Base-by-base conservation (phyloP, 2,329 filamentous ascomycete genomes). In the Xylaria digitata region DNA sequence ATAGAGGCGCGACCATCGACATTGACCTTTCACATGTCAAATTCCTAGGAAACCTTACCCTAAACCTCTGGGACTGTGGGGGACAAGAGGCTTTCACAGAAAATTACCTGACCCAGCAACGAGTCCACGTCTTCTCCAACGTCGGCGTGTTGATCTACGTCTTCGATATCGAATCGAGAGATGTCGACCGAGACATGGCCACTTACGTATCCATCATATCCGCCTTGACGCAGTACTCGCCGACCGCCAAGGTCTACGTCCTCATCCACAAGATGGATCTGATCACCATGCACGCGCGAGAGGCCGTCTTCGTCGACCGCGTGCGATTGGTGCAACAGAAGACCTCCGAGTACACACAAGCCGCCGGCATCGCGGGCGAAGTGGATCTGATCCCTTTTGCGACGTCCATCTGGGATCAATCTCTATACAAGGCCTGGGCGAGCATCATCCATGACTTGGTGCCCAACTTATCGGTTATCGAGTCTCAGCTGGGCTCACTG, bases 251-350 rank as follows among this genome's bases (percentile, higher is more conserved):
- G 78, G 90, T 99, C 75, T 99, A 98, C 82, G 92, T 96, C 68
- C 88, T 99, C 50, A 92, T 99, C 72, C 96, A 99, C 89, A 99
- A 99, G 82, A 97, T 99, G 92, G 96, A 99, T 78, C 87, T 99
- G 30, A 93, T 98, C 55, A 92, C 94, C 72, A 87, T 90, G 45
- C 87, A 91, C 64, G 88, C 91, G 72, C 92, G 94, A 67, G 90
- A 94, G 76, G 84, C 88, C 65, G 89, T 97, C 70, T 97, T 97
- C 79, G 90, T 95, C 69, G 92, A 97, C 75, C 90, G 93, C 67
- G 90, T 94, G 26, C 85, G 88, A 34, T 84, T 94, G 62, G 92
- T 97, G 69, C 88, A 90, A 65, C 87, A 89, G 70, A 92, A 93
- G 76, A 94, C 92, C 2, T 74, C 79, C 46, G 87, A 89, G 75